Conservation (phyloP, 2,329 filamentous ascomycete species). For the Decorospora gaudefroyi region DNA sequence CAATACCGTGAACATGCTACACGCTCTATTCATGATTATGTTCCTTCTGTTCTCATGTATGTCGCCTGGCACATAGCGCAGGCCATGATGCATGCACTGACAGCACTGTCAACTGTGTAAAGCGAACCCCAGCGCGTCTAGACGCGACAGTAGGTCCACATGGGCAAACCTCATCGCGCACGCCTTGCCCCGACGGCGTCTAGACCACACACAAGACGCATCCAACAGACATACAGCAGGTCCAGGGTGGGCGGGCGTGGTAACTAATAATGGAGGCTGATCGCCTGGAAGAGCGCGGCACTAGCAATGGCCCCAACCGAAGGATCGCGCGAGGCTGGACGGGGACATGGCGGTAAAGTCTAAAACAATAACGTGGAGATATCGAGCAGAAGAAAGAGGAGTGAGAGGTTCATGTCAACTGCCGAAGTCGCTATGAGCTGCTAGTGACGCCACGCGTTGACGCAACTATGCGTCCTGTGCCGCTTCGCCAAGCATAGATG, state of each 20-base stretch:
- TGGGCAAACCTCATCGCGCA: background rate
- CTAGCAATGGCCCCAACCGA: background rate
- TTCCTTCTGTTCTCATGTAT: too few species aligned
- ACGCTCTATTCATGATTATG: too few species aligned
- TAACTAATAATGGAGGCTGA: constrained; percentile 5
- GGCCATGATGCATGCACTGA: background rate
- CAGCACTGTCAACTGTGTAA: too few species aligned
- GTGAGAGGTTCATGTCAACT: constrained; percentile 10
- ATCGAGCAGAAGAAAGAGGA: background rate
- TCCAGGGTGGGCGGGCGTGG: too few species aligned
- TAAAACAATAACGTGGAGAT: too few species aligned
- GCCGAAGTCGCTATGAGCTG: constrained; percentile 13
- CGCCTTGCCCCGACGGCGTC: background rate
- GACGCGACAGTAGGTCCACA: background rate
- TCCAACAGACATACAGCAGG: too few species aligned
- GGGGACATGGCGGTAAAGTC: too few species aligned
- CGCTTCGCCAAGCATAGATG: constrained; percentile 28
- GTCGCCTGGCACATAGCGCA: background rate
- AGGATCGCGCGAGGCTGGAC: too few species aligned
- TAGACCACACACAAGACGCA: too few species aligned
- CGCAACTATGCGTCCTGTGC: constrained; percentile 11
- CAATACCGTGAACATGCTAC: too few species aligned
- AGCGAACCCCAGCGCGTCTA: background rate
- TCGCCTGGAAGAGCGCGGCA: constrained; percentile 7
- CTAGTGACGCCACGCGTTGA: constrained; percentile 5